Evolutionary conservation across 495 filamentous ascomycete species (phyloP), one percentile per base, ranked within the genome.

Genomic region (Extremus antarcticus): DNA sequence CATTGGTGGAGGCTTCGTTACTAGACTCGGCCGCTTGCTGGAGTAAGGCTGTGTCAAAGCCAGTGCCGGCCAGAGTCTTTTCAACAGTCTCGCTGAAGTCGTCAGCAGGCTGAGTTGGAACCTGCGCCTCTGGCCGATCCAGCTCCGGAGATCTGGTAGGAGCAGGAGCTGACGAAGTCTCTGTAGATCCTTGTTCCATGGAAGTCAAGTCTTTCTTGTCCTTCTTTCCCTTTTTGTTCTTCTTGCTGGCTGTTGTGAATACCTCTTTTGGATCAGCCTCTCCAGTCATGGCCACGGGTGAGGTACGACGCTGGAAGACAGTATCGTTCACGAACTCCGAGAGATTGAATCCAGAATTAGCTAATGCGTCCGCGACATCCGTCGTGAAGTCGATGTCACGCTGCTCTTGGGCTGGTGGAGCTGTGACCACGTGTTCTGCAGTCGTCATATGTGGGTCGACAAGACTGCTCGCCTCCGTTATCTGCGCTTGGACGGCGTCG

Each of bases 261-360:
- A 65, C 55, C 32, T 68, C 66, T 24, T 63, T 64, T 16, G 66
- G 65, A 48, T 69, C 67, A 29, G 61, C 61, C 51, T 69, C 65
- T 40, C 63, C 60, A 16, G 59, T 43, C 2, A 57, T 55, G 46
- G 56, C 59, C 25, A 59, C 55, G 32, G 68, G 57, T 1, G 68
- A 60, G 19, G 56, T 43, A 24, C 59, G 54, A 38, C 57, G 56
- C 19, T 62, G 56, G 47, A 67, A 69, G 3, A 51, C 17, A 29
- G 66, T 55, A 49, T 71, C 65, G 46, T 68, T 61, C 11, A 69
- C 40, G 35, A 69, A 56, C n/a, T 64, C 46, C 25, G 63, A 57
- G 2, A 67, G 66, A 53, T 71, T 54, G 51, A 71, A 71, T 21
- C 56, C 66, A 3, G 62, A 60, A 8, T 58, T 47, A 35, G 60